Evolutionary conservation across 108 stramenopile genomes (phyloP).

Genomic region (Skeletonema tropicum): DNA sequence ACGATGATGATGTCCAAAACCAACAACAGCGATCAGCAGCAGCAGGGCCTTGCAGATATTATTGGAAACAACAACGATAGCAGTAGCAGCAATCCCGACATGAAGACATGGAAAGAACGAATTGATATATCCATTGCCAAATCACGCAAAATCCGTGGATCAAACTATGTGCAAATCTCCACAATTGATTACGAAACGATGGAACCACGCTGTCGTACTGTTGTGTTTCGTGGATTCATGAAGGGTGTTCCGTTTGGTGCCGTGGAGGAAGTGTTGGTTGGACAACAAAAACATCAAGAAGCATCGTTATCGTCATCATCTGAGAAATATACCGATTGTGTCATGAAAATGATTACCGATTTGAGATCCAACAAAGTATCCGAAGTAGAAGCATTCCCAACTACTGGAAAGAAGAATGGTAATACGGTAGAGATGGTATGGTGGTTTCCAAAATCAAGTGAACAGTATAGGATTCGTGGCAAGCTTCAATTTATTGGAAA

Average conservation of each 20-base stretch:
- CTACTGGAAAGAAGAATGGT: slow-evolving; percentile 10
- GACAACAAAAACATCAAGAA: no score
- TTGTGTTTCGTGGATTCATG: slow-evolving; percentile 58
- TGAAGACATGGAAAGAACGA: slow-evolving; percentile 56
- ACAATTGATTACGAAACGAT: slow-evolving; percentile 59
- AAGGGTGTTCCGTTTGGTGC: slow-evolving; percentile 15
- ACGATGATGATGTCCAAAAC: background rate
- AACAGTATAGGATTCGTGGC: slow-evolving; percentile 89
- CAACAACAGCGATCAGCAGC: background rate
- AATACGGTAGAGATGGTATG: slow-evolving; percentile 77
- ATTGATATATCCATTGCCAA: slow-evolving; percentile 75
- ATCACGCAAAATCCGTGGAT: slow-evolving; percentile 85
- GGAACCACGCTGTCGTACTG: slow-evolving; percentile 84
- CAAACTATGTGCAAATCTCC: slow-evolving; percentile 89
- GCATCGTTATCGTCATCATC: background rate
- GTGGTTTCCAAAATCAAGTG: slow-evolving; percentile 88
- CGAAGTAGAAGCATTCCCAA: slow-evolving; percentile 29
- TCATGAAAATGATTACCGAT: slow-evolving; percentile 88
- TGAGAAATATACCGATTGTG: slow-evolving; percentile 21
- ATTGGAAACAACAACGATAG: slow-evolving; percentile 6
- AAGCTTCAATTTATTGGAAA: slow-evolving; percentile 68
- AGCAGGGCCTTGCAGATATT: slow-evolving; percentile 5
- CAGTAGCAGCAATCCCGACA: background rate
- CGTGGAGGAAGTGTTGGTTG: slow-evolving; percentile 4
- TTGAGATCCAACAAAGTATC: slow-evolving; percentile 69